phyloP scores from a whole-genome alignment of 164 flowering plant species.

The Vitis vinifera region ASM3070453v1 NC_081811.1:12346001-12346500 shows the following conservation, averaged over 20 bases:
- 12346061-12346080: constrained; percentile 71
- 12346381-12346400: constrained; percentile 84
- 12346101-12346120: constrained; percentile 68
- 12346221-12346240: constrained; percentile 60
- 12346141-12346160: constrained; percentile 72
- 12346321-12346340: constrained; percentile 19
- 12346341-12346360: constrained; percentile 83
- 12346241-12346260: constrained; percentile 82
- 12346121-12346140: constrained; percentile 65
- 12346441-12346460: background rate
- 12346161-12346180: constrained; percentile 82
- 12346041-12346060: constrained; percentile 81
- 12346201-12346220: constrained; percentile 71
- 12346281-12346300: background rate
- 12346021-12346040: constrained; percentile 66
- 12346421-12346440: constrained; percentile 47
- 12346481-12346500: background rate
- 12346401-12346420: constrained; percentile 89
- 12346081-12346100: constrained; percentile 69
- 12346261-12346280: constrained; percentile 40
- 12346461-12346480: background rate
- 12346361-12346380: constrained; percentile 80
- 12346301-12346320: background rate
- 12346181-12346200: constrained; percentile 82
- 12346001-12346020: constrained; percentile 63